Evolutionary conservation across 306 rosid genomes (phyloP).

Genomic region (Dicorynia guianensis): DNA sequence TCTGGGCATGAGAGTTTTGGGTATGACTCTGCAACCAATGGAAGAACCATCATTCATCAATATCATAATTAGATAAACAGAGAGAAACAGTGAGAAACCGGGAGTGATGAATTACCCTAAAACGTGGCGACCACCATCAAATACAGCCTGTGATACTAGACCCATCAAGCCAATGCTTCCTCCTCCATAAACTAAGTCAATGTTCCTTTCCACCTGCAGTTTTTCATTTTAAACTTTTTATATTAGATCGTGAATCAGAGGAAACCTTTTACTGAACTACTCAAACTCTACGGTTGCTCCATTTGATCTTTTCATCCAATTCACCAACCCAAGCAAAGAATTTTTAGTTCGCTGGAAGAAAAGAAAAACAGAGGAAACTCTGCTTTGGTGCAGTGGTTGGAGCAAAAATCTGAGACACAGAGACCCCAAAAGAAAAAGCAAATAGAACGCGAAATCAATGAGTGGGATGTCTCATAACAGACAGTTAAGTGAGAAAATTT

Average conservation of each 20-base stretch:
- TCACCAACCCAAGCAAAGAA: too few relatives aligned
- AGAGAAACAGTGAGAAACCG: not conserved
- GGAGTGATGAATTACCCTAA: constrained; percentile 53
- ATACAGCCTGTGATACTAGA: constrained; percentile 70
- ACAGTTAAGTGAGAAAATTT: too few relatives aligned
- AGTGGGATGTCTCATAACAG: too few relatives aligned
- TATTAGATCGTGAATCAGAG: not conserved
- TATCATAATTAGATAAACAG: not conserved
- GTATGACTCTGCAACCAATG: constrained; percentile 64
- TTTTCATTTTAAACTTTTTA: not conserved
- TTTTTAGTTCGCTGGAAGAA: too few relatives aligned
- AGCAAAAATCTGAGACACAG: too few relatives aligned
- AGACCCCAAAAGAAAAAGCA: too few relatives aligned
- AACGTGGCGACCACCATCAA: constrained; percentile 87
- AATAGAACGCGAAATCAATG: too few relatives aligned
- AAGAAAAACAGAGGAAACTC: too few relatives aligned
- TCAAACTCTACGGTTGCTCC: too few relatives aligned
- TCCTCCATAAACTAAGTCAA: constrained; percentile 87
- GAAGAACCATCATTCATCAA: not conserved
- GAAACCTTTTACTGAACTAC: too few relatives aligned
- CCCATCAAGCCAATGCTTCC: constrained; percentile 92
- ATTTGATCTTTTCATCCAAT: too few relatives aligned
- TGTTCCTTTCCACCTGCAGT: constrained; percentile 68
- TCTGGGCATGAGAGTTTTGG: constrained; percentile 73
- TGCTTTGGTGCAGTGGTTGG: too few relatives aligned